Evolutionary conservation across 805 yeast genomes (phyloP).

Genomic region (Starmerella sirachaensis): DNA sequence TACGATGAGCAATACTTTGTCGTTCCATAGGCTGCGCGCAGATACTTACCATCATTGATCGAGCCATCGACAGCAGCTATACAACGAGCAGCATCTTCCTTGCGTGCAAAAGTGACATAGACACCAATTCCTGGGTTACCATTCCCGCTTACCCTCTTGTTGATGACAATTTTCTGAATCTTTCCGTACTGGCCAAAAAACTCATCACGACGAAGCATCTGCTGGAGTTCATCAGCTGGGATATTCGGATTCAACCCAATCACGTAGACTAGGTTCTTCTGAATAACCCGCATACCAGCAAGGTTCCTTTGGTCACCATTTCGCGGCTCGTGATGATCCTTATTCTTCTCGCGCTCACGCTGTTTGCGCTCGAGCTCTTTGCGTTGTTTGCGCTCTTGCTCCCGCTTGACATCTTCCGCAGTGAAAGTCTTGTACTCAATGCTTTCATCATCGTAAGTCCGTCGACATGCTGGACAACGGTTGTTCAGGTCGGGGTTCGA

Average conservation of each 20-base stretch:
- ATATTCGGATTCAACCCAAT: conserved; percentile 85
- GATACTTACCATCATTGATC: conserved; percentile 74
- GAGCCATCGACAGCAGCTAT: conserved; percentile 88
- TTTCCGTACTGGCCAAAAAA: conserved; percentile 98
- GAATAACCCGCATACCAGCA: conserved; percentile 97
- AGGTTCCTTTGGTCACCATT: conserved; percentile 52
- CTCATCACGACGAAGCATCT: conserved; percentile 72
- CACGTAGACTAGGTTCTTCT: conserved; percentile 90
- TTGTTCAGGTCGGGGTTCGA: conserved; percentile 93
- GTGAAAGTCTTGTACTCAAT: conserved; percentile 77
- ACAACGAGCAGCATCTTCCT: conserved; percentile 92
- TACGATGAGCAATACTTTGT: conserved; percentile 97
- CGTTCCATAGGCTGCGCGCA: conserved; percentile 96
- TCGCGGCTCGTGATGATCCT: conserved; percentile 40
- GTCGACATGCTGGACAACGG: conserved; percentile 93
- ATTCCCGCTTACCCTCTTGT: conserved; percentile 50
- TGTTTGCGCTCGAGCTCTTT: conserved; percentile 64
- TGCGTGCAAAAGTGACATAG: conserved; percentile 82
- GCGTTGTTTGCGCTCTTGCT: conserved; percentile 67
- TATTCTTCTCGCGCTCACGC: conserved; percentile 84
- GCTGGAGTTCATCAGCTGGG: conserved; percentile 73
- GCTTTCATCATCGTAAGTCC: conserved; percentile 83
- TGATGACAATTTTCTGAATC: conserved; percentile 85
- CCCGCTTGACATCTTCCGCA: conserved; percentile 75
- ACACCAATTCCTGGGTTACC: conserved; percentile 79